Conservation (phyloP, 2,329 filamentous ascomycete species). For the Macrophomina pseudophaseolina region DNA sequence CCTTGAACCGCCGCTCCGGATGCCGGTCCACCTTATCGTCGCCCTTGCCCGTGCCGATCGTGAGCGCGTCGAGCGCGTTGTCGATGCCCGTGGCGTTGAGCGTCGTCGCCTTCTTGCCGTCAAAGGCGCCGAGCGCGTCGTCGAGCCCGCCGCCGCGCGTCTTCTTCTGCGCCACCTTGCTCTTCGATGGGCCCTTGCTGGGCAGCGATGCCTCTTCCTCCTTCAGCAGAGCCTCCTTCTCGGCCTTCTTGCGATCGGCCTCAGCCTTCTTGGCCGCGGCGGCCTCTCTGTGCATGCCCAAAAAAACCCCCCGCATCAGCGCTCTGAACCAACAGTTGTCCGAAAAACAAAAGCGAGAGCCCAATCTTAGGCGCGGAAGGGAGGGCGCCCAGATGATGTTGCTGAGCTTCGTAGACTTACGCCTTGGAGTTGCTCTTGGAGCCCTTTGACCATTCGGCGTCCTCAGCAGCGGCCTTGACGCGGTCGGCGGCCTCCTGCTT, state of each 20-base stretch:
- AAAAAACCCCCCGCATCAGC: not conserved
- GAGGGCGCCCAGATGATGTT: too few species aligned
- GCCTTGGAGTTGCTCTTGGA: conserved; percentile 86
- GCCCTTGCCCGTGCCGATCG: conserved; percentile 64
- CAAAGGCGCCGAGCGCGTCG: conserved; percentile 54
- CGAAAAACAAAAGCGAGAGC: conserved; percentile 2
- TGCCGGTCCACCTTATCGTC: conserved; percentile 80
- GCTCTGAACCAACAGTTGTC: not conserved
- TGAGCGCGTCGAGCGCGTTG: conserved; percentile 87
- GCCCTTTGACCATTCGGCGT: conserved; percentile 82
- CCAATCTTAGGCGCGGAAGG: too few species aligned
- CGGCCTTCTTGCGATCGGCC: conserved; percentile 85
- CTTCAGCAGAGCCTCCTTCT: conserved; percentile 79
- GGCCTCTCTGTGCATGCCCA: conserved; percentile 67
- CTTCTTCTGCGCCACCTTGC: conserved; percentile 65
- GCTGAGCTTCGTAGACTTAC: conserved; percentile 58
- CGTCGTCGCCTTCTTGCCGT: conserved; percentile 56
- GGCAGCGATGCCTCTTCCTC: conserved; percentile 77
- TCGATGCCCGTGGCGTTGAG: conserved; percentile 90
- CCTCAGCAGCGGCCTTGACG: conserved; percentile 69
- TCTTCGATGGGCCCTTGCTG: conserved; percentile 66
- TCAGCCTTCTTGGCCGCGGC: conserved; percentile 85
- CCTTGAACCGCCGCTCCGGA: conserved; percentile 85
- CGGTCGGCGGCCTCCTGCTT: conserved; percentile 76
- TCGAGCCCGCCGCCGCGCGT: conserved; percentile 69